A percentile compares a stretch with the other conserved stretches of the same genome.
Conservation (phyloP, 768 basidiomycete species). For the Termitomyces eurrhizus region DNA sequence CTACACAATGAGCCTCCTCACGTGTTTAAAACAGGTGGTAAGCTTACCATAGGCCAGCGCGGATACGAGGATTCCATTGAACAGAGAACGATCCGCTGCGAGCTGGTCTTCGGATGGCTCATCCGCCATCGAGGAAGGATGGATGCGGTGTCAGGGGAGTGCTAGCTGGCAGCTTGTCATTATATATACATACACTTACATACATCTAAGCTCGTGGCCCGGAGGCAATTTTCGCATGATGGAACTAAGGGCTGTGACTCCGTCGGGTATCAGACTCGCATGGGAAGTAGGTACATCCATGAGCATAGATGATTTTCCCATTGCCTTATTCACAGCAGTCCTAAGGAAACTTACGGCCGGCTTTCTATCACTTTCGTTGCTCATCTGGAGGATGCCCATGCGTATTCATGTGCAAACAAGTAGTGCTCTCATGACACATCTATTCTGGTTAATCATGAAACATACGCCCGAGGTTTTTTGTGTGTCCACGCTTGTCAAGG, state of each 20-base stretch:
- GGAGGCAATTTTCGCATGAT: constrained; percentile 13
- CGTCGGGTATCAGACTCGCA: constrained; percentile 4
- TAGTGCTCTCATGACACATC: neutral
- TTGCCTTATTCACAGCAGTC: neutral
- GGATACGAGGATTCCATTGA: constrained; percentile 16
- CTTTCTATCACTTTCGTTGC: neutral
- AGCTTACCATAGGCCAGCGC: constrained; percentile 18
- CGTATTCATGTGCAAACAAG: neutral
- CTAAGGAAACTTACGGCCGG: neutral
- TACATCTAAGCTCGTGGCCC: constrained; percentile 4
- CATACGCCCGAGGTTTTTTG: neutral
- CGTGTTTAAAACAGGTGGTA: neutral
- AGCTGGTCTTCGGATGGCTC: neutral
- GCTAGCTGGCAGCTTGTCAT: constrained; percentile 7
- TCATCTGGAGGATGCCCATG: neutral
- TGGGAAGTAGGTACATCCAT: neutral
- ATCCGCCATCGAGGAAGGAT: constrained; percentile 6
- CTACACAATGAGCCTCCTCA: constrained; percentile 1
- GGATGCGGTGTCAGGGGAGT: constrained; percentile 13
- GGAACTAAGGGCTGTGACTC: constrained; percentile 10
- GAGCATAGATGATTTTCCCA: neutral
- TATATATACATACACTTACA: constrained; percentile 6
- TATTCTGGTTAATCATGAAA: neutral
- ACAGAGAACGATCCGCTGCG: constrained; percentile 10
- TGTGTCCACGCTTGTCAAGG: neutral